Base-by-base conservation (phyloP, 2,329 filamentous ascomycete genomes). In the Coleophoma crateriformis region DNA sequence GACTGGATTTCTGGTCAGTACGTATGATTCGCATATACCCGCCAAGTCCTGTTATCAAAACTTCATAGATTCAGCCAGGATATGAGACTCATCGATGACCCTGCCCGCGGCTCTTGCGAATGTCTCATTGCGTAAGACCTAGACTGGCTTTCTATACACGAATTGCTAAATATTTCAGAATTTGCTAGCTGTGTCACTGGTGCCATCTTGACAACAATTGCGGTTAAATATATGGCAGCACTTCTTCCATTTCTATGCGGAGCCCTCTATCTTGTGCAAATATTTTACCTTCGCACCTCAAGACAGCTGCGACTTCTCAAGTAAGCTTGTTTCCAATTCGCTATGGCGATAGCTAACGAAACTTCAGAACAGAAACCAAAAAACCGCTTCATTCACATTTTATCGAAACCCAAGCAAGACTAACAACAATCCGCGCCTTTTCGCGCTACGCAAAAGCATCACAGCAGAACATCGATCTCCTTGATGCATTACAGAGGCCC, bases 401-500 rank as follows among this genome's bases (percentile, higher is more conserved):
- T 48, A 64, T 67, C 6, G 73, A 75, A 53, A 68, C 67, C 15
- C 61, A 74, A 2, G 64, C 63, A 32, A 73, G 73, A 1, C 55
- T 75, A 2, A 64, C 64, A 1, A 76, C 71, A 4, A 61, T 76
- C 5, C 64, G 73, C 27, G 71, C 72, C 11, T 76, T 74, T 52
- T 68, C 69, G 7, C 76, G 73, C 73, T 61, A 44, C 11, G 46
- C 47, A 19, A 37, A 47, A 19, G 50, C 52, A 11, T 33, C 48
- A 14, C 37, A 47, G 34, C 43, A 48, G 50, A 79, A 78, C 48
- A 62, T 72, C n/a, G 51, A 58, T 7, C 67, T 77, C 0, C 64
- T 84, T 1, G 76, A 83, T 50, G 62, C 63, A 8, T 79, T 78
- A 0, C 80, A 84, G 57, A 65, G 68, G 17, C 79, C 79, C 0